Percentiles rank a stretch among this genome's conserved stretches.
Evolutionary conservation across 176 grass and related monocot genomes (phyloP).

Genomic region (Tillandsia fasciculata): DNA sequence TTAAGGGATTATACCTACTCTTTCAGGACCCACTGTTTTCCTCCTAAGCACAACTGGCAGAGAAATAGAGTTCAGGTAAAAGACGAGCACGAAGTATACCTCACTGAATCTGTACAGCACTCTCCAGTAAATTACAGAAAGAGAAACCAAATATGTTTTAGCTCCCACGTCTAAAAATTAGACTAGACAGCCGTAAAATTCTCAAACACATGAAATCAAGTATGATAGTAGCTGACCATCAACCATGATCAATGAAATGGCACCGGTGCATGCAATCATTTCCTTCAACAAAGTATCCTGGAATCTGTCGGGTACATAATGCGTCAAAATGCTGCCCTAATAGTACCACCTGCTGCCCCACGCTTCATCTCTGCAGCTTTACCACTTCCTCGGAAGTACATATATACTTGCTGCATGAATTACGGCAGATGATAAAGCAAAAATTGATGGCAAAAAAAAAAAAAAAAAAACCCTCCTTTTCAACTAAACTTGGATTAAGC

Average conservation of each 20-base stretch:
- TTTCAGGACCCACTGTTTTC: too few species aligned
- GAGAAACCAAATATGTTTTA: not conserved
- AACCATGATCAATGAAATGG: not conserved
- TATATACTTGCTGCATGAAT: constrained; percentile 61
- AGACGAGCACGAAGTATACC: not conserved
- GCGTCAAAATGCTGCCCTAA: constrained; percentile 61
- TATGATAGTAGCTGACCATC: not conserved
- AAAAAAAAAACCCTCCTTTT: not conserved
- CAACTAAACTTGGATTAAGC: constrained; percentile 1
- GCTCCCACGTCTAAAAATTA: not conserved
- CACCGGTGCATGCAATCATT: constrained; percentile 23
- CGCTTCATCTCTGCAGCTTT: constrained; percentile 64
- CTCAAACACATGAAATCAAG: not conserved
- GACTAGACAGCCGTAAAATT: not conserved
- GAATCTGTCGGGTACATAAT: constrained; percentile 5
- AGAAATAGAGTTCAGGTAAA: too few species aligned
- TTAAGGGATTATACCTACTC: not conserved
- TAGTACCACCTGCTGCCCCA: constrained; percentile 49
- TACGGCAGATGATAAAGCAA: not conserved
- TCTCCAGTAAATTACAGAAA: not conserved
- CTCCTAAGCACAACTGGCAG: too few species aligned
- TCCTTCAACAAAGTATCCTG: constrained; percentile 14
- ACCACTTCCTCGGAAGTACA: constrained; percentile 85
- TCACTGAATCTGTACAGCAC: not conserved
- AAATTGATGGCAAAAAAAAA: not conserved